Conservation (phyloP, 768 basidiomycete genomes). For the Agrocybe chaxingu region DNA sequence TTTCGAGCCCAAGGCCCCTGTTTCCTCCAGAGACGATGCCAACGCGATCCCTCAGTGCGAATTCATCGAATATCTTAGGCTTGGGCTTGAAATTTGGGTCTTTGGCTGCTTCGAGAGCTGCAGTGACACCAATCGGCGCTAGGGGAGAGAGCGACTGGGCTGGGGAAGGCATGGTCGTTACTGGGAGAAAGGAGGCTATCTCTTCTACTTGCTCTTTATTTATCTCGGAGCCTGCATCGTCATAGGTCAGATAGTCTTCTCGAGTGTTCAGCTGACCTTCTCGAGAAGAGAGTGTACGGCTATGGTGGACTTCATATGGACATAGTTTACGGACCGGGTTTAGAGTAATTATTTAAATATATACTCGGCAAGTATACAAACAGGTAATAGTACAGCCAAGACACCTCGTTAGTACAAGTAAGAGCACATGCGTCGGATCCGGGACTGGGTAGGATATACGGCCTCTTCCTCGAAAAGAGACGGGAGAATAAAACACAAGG, state of each 20-base stretch:
- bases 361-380: background rate
- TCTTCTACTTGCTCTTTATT: background rate
- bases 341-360: too few species aligned
- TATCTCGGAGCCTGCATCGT: background rate
- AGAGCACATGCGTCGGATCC: background rate
- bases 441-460: background rate
- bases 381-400: background rate
- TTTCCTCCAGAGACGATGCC: slow-evolving; percentile 64
- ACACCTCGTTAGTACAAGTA: too few species aligned
- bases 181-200: background rate
- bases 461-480: background rate
- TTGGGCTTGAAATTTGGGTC: slow-evolving; percentile 31
- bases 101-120: slow-evolving; percentile 44
- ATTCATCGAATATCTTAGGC: slow-evolving; percentile 59
- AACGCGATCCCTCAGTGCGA: slow-evolving; percentile 53
- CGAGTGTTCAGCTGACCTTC: background rate
- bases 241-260: background rate
- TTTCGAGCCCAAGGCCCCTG: slow-evolving; percentile 78
- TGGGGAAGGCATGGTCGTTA: slow-evolving; percentile 11
- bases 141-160: slow-evolving; percentile 49
- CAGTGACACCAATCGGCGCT: slow-evolving; percentile 60
- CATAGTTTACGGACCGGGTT: too few species aligned
- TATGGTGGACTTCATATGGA: background rate
- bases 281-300: background rate
- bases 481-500: background rate